A percentile compares a stretch with the other conserved stretches of the same genome.
Evolutionary conservation across 1,284 basidiomycete species (phyloP).

Genomic region (Cutaneotrichosporon curvatum): DNA sequence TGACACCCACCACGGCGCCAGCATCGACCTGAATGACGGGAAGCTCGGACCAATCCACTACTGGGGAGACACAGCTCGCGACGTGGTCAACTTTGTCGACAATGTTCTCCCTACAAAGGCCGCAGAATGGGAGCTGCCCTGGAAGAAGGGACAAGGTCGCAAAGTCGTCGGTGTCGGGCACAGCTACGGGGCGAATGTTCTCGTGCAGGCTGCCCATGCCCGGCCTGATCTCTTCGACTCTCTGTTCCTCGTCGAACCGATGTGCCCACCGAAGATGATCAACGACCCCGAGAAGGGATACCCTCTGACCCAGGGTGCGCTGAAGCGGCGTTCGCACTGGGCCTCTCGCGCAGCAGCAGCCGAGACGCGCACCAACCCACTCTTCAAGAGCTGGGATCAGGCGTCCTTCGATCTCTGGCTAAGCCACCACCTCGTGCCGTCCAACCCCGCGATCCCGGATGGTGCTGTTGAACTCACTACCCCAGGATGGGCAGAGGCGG

Average conservation of each 20-base stretch:
- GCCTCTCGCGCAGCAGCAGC: constrained; percentile 32
- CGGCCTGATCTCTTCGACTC: constrained; percentile 63
- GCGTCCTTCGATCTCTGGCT: constrained; percentile 62
- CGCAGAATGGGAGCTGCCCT: constrained; percentile 6
- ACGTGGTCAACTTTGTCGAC: constrained; percentile 44
- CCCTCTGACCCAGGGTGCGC: constrained; percentile 47
- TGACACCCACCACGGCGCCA: constrained; percentile 67
- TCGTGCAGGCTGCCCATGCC: constrained; percentile 56
- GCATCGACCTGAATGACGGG: constrained; percentile 59
- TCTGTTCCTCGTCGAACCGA: constrained; percentile 71
- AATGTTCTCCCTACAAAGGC: constrained; percentile 41
- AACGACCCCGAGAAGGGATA: constrained; percentile 16
- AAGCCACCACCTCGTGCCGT: constrained; percentile 54
- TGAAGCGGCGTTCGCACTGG: constrained; percentile 61
- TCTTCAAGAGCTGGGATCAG: constrained; percentile 49
- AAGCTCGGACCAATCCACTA: constrained; percentile 45
- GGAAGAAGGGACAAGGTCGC: constrained; percentile 46
- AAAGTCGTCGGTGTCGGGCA: constrained; percentile 61
- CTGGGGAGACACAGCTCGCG: constrained; percentile 45
- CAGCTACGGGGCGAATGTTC: constrained; percentile 68
- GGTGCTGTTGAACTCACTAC: constrained; percentile 27
- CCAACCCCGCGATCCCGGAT: neutral
- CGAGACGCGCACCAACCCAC: constrained; percentile 56
- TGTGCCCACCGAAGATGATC: constrained; percentile 13
- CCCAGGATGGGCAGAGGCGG: constrained; percentile 31